Evolutionary conservation across 1,139 yeast genomes (phyloP).

Genomic region (Pichia sp.): DNA sequence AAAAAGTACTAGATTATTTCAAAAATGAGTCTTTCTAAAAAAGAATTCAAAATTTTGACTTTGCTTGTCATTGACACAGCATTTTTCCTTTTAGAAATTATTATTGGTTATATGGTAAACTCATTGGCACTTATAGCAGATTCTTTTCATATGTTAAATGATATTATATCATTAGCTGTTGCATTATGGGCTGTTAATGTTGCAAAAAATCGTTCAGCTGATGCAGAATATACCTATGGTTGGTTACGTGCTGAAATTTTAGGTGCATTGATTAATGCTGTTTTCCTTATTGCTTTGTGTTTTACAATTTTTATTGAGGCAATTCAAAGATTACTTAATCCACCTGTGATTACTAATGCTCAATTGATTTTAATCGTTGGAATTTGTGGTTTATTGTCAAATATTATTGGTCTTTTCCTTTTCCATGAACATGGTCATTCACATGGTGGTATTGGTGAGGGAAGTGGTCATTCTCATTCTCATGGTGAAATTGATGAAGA

Average conservation of each 20-base stretch:
- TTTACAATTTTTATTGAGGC: conserved; percentile 91
- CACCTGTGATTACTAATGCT: conserved; percentile 75
- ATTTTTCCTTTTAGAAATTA: conserved; percentile 81
- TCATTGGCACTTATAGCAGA: conserved; percentile 92
- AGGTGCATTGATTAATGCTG: conserved; percentile 92
- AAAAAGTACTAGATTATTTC: neutral
- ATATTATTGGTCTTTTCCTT: conserved; percentile 72
- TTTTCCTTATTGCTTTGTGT: conserved; percentile 84
- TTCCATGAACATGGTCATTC: conserved; percentile 86
- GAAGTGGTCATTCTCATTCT: conserved; percentile 17
- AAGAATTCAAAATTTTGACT: conserved; percentile 69
- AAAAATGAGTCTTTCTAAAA: conserved; percentile 29
- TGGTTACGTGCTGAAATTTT: conserved; percentile 95
- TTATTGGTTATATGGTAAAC: conserved; percentile 81
- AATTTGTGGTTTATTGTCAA: conserved; percentile 71
- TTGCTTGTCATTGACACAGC: conserved; percentile 70
- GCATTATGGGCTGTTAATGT: conserved; percentile 97
- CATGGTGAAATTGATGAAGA: conserved; percentile 12
- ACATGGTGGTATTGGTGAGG: conserved; percentile 30
- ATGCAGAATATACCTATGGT: conserved; percentile 86
- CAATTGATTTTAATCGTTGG: conserved; percentile 78
- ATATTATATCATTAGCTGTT: conserved; percentile 78
- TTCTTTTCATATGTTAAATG: conserved; percentile 96
- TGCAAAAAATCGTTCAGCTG: conserved; percentile 76
- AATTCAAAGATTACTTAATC: conserved; percentile 76